A percentile compares a stretch with the other conserved stretches of the same genome.
Evolutionary conservation across 306 rosid species (phyloP).

Genomic region (Ceratonia siliqua): DNA sequence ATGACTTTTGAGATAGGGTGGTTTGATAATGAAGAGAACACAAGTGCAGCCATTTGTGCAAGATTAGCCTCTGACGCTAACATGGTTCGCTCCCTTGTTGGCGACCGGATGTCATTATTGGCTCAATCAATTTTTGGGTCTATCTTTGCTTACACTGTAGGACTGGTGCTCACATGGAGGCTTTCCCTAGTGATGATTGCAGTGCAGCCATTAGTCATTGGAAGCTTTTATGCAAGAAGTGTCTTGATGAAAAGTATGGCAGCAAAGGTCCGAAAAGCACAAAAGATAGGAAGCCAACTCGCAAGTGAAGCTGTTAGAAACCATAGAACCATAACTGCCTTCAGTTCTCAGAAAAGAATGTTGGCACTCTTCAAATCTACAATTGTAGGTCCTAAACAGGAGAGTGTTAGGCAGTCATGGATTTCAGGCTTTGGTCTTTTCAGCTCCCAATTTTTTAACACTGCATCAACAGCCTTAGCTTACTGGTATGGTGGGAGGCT

Average conservation of each 20-base stretch:
- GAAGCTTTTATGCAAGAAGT: slow-evolving; percentile 82
- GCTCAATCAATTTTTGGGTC: slow-evolving; percentile 82
- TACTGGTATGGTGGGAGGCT: slow-evolving; percentile 92
- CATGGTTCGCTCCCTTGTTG: slow-evolving; percentile 85
- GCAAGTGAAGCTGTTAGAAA: slow-evolving; percentile 88
- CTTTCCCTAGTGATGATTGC: slow-evolving; percentile 87
- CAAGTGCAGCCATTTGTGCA: slow-evolving; percentile 89
- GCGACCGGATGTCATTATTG: slow-evolving; percentile 72
- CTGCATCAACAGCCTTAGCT: slow-evolving; percentile 81
- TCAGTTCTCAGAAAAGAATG: slow-evolving; percentile 81
- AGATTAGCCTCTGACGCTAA: slow-evolving; percentile 78
- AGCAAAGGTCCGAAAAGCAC: slow-evolving; percentile 70
- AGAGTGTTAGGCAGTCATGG: slow-evolving; percentile 83
- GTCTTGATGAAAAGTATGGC: slow-evolving; percentile 81
- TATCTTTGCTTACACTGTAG: slow-evolving; percentile 62
- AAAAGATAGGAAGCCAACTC: slow-evolving; percentile 83
- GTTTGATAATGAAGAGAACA: slow-evolving; percentile 85
- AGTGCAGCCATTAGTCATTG: slow-evolving; percentile 86
- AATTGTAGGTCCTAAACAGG: slow-evolving; percentile 61
- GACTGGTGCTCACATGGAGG: slow-evolving; percentile 79
- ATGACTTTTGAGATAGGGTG: slow-evolving; percentile 87
- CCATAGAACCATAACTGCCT: slow-evolving; percentile 85
- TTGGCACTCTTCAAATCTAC: slow-evolving; percentile 66
- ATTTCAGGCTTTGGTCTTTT: slow-evolving; percentile 81
- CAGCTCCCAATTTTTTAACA: slow-evolving; percentile 81